These are phyloP conservation scores for Blastobotrys buckinghamii DNA, from an alignment of 1,139 yeast genomes.

Conservation along the genomic window DNA sequence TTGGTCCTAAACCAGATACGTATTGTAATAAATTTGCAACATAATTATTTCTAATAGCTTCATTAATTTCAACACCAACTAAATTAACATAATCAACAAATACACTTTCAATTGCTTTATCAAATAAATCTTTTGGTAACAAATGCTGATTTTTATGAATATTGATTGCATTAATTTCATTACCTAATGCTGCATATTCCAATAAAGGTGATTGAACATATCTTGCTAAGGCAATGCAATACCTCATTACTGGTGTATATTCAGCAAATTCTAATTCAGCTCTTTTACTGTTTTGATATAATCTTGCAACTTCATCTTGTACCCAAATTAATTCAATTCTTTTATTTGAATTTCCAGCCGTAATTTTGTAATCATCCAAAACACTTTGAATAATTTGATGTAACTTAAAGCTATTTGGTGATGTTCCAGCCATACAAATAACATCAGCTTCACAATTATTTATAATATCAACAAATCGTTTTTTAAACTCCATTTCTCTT, in stretches of 20 bases:
- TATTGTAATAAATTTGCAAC: slow-evolving; percentile 66
- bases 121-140: slow-evolving; percentile 57
- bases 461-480: slow-evolving; percentile 51
- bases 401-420: slow-evolving; percentile 62
- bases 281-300: slow-evolving; percentile 74
- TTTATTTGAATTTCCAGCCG: slow-evolving; percentile 35
- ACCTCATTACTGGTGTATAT: slow-evolving; percentile 73
- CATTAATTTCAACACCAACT: slow-evolving; percentile 91
- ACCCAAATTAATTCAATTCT: slow-evolving; percentile 66
- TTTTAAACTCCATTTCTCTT: slow-evolving; percentile 50
- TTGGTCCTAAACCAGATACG: slow-evolving; percentile 89
- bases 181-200: slow-evolving; percentile 79
- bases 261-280: slow-evolving; percentile 82
- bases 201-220: slow-evolving; percentile 85
- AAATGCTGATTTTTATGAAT: slow-evolving; percentile 74
- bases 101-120: slow-evolving; percentile 67
- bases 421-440: slow-evolving; percentile 83
- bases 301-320: slow-evolving; percentile 88
- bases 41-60: slow-evolving; percentile 72
- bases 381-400: slow-evolving; percentile 53
- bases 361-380: slow-evolving; percentile 47
- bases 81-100: slow-evolving; percentile 86
- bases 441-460: slow-evolving; percentile 69
- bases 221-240: slow-evolving; percentile 85
- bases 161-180: slow-evolving; percentile 62